Evolutionary conservation across 2,329 filamentous ascomycete genomes (phyloP).

Genomic region (Pseudopyrenochaeta lycopersici): DNA sequence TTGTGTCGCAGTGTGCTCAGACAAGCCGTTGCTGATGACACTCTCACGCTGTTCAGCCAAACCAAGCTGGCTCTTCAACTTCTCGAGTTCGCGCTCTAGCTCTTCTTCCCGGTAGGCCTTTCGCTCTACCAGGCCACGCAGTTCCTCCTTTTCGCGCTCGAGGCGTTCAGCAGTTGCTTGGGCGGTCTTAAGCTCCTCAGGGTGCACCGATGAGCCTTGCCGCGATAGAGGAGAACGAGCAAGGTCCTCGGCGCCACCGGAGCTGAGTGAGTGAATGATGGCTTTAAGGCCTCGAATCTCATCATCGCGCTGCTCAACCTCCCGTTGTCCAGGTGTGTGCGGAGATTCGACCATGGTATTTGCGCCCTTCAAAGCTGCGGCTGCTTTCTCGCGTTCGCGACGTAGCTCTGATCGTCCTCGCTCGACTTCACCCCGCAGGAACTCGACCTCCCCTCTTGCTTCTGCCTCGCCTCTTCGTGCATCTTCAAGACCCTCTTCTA

Average conservation of each 20-base stretch:
- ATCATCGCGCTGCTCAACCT: conserved; percentile 93
- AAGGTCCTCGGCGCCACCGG: conserved; percentile 65
- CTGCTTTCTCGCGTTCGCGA: conserved; percentile 85
- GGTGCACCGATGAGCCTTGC: conserved; percentile 34
- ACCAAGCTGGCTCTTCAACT: conserved; percentile 55
- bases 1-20: conserved; percentile 56
- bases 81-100: conserved; percentile 81
- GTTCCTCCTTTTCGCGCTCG: conserved; percentile 81
- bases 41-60: conserved; percentile 60
- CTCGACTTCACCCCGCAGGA: conserved; percentile 92
- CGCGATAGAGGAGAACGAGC: conserved; percentile 42
- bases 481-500: conserved; percentile 96
- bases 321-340: conserved; percentile 65
- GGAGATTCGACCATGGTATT: conserved; percentile 56
- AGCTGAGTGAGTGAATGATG: conserved; percentile 94
- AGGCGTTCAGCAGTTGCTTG: conserved; percentile 72
- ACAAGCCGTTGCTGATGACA: conserved; percentile 62
- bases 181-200: conserved; percentile 64
- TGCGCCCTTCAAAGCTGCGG: conserved; percentile 65
- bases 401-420: conserved; percentile 86
- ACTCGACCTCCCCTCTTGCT: conserved; percentile 94
- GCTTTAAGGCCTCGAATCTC: conserved; percentile 97
- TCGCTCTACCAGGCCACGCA: conserved; percentile 75
- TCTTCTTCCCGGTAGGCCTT: conserved; percentile 83
- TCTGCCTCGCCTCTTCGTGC: conserved; percentile 93